A percentile compares a stretch with the other conserved stretches of the same genome.
Evolutionary conservation across 108 stramenopile genomes (phyloP).

Genomic region (Craspedostauros australis): DNA sequence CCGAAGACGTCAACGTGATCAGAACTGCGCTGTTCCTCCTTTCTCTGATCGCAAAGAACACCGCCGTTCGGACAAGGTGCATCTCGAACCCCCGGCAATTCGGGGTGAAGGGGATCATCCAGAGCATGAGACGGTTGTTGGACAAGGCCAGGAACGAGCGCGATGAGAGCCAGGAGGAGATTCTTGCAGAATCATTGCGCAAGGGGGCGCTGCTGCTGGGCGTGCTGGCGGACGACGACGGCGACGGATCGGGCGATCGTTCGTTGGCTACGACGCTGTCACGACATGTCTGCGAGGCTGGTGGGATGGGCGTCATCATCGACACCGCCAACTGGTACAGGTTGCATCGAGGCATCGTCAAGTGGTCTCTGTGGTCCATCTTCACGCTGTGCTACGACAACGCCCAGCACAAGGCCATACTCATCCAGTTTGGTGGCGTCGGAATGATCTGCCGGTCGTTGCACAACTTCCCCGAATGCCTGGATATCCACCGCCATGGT

Average conservation of each 20-base stretch:
- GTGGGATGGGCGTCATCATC: constrained; percentile 34
- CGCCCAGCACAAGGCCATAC: constrained; percentile 22
- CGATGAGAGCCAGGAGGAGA: constrained; percentile 20
- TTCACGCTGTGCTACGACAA: constrained; percentile 47
- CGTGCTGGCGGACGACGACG: constrained; percentile 38
- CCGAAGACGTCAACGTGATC: no score
- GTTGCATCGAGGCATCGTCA: constrained; percentile 41
- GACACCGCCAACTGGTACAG: constrained; percentile 50
- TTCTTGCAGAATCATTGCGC: constrained; percentile 43
- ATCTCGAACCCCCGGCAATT: constrained; percentile 27
- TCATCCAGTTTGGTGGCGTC: constrained; percentile 31
- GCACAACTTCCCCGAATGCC: constrained; percentile 26
- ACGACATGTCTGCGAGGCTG: constrained; percentile 31
- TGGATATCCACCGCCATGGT: constrained; percentile 50
- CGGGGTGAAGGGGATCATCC: constrained; percentile 34
- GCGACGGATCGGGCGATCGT: no score
- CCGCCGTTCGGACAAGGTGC: constrained; percentile 27
- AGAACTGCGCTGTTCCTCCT: no score
- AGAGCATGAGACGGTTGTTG: constrained; percentile 16
- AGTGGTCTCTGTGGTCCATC: constrained; percentile 55
- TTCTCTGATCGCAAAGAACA: constrained; percentile 56
- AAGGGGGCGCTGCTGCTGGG: constrained; percentile 49
- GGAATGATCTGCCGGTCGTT: constrained; percentile 27
- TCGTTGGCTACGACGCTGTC: constrained; percentile 12
- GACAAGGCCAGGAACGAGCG: constrained; percentile 31